These are phyloP conservation scores for Phytophthora hybrid DNA, from an alignment of 352 stramenopile genomes.

Conservation along the genomic window DNA sequence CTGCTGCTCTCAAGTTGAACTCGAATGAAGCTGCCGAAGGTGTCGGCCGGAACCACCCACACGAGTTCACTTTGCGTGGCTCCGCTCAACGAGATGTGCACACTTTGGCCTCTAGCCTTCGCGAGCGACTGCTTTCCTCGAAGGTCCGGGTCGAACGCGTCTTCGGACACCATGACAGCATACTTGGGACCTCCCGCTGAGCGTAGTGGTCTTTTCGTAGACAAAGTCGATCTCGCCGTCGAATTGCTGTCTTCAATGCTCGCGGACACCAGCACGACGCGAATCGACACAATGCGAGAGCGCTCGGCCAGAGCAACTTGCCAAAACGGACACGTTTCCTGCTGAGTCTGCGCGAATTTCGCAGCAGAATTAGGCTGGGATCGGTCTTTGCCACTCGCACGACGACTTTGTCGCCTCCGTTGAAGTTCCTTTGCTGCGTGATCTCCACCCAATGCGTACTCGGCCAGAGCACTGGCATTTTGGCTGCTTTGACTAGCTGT, in stretches of 20 bases:
- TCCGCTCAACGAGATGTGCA: slow-evolving; percentile 49
- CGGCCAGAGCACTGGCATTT: slow-evolving; percentile 58
- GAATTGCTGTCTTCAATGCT: slow-evolving; percentile 1
- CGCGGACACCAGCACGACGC: slow-evolving; percentile 37
- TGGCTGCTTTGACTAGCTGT: slow-evolving; percentile 66
- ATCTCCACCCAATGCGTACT: slow-evolving; percentile 51
- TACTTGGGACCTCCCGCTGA: slow-evolving; percentile 43
- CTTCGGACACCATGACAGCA: slow-evolving; percentile 59
- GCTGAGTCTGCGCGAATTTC: slow-evolving; percentile 67
- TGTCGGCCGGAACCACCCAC: slow-evolving; percentile 64
- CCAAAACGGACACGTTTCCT: slow-evolving; percentile 85
- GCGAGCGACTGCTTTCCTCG: slow-evolving; percentile 71
- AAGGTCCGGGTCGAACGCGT: slow-evolving; percentile 66
- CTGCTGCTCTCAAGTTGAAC: slow-evolving; percentile 66
- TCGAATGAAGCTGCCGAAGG: slow-evolving; percentile 63
- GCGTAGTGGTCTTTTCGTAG: slow-evolving; percentile 3
- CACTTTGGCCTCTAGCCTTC: slow-evolving; percentile 59
- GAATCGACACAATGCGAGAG: slow-evolving; percentile 35
- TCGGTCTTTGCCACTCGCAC: slow-evolving; percentile 11
- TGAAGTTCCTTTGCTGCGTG: slow-evolving; percentile 24
- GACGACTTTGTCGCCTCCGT: slow-evolving; percentile 18
- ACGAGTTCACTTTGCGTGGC: slow-evolving; percentile 38
- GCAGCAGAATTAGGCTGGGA: neutral
- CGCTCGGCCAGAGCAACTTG: slow-evolving; percentile 49
- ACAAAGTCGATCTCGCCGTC: slow-evolving; percentile 14